These are phyloP conservation scores for Cercospora beticola DNA, from an alignment of 2,329 filamentous ascomycete species.

Conservation along the genomic window DNA sequence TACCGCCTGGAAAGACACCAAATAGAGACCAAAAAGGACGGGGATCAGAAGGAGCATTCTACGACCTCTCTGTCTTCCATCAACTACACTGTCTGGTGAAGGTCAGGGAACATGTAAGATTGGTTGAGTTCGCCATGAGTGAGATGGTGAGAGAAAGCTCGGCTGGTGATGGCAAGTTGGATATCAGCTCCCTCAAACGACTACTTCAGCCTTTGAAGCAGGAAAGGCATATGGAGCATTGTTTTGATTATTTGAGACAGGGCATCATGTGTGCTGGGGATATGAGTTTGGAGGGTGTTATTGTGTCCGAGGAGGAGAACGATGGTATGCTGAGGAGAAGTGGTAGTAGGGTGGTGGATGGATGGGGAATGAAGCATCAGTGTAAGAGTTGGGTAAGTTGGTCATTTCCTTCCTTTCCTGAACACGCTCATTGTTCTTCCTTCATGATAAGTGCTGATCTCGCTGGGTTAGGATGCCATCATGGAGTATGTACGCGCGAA, in stretches of 20 bases:
- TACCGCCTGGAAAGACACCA: slow-evolving; percentile 33
- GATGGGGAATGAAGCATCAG: slow-evolving; percentile 36
- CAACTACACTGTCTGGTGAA: slow-evolving; percentile 39
- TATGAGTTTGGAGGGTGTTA: slow-evolving; percentile 31
- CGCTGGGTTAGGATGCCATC: not conserved
- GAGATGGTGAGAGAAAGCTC: not conserved
- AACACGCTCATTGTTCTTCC: not conserved
- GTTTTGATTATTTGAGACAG: slow-evolving; percentile 36
- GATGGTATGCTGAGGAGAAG: slow-evolving; percentile 29
- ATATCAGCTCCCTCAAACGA: not conserved
- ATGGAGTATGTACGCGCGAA: not conserved
- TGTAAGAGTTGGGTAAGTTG: slow-evolving; percentile 32
- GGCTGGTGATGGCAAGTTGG: not conserved
- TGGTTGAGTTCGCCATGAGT: slow-evolving; percentile 18
- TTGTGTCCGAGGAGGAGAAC: not conserved
- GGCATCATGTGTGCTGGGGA: slow-evolving; percentile 33
- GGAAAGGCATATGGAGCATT: slow-evolving; percentile 33
- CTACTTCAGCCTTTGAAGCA: slow-evolving; percentile 16
- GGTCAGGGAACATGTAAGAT: slow-evolving; percentile 64
- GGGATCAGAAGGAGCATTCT: slow-evolving; percentile 28
- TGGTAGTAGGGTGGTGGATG: slow-evolving; percentile 36
- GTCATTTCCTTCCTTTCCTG: not conserved
- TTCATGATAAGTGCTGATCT: not conserved
- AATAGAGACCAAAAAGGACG: not conserved
- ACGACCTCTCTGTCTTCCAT: slow-evolving; percentile 39